Evolutionary conservation across 805 yeast species (phyloP).

Genomic region (Grigorovia humatica): DNA sequence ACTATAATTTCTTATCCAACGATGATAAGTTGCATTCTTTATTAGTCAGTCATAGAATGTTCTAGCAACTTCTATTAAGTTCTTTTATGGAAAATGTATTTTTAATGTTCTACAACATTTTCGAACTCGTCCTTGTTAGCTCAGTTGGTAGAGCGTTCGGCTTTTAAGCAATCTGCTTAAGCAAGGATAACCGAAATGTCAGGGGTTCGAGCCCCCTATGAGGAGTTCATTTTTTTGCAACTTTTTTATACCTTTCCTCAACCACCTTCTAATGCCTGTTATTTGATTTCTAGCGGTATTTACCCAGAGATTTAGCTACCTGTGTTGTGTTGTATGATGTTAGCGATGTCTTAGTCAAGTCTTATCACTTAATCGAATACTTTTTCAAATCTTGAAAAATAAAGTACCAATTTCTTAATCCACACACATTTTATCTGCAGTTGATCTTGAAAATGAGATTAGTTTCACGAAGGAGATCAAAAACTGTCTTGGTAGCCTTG

Average conservation of each 20-base stretch:
- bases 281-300: too few relatives aligned
- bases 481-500: constrained; percentile 8
- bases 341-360: too few relatives aligned
- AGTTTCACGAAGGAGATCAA: constrained; percentile 18
- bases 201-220: constrained; percentile 44
- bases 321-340: too few relatives aligned
- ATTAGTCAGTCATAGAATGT: too few relatives aligned
- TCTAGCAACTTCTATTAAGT: too few relatives aligned
- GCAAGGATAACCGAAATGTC: constrained; percentile 38
- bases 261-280: too few relatives aligned
- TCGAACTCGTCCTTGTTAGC: constrained; percentile 42
- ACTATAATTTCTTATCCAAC: too few relatives aligned
- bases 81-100: too few relatives aligned
- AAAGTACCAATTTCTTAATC: background rate
- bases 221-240: constrained; percentile 30
- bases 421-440: background rate
- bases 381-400: background rate
- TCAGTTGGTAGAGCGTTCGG: constrained; percentile 66
- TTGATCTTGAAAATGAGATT: constrained; percentile 7
- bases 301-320: too few relatives aligned
- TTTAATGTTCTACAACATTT: too few relatives aligned
- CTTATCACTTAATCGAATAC: background rate
- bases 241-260: too few relatives aligned
- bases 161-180: constrained; percentile 37
- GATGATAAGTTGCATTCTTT: too few relatives aligned